These are phyloP conservation scores for Pneumocystis jirovecii DNA, from an alignment of 1,139 yeast genomes.

Conservation along the genomic window DNA sequence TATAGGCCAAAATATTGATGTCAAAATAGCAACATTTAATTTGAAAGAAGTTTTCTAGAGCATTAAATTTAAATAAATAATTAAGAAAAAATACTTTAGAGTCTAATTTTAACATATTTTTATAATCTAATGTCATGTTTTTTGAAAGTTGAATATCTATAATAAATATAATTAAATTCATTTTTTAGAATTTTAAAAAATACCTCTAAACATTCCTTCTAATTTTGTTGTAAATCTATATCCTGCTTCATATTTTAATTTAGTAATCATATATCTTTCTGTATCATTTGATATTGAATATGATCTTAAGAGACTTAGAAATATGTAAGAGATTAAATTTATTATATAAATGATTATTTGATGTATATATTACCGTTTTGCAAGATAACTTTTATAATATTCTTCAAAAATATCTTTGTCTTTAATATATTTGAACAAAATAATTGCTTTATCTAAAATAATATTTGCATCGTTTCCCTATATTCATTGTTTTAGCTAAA, in stretches of 20 bases:
- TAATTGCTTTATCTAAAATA: conserved; percentile 17
- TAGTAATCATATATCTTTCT: conserved; percentile 57
- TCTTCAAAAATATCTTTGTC: conserved; percentile 84
- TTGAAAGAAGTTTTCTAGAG: conserved; percentile 14
- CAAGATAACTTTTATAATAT: conserved; percentile 76
- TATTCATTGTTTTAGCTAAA: conserved; percentile 2
- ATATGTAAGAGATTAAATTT: conserved; percentile 17
- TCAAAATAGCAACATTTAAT: conserved; percentile 28
- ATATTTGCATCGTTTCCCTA: conserved; percentile 17
- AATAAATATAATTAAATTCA: not conserved
- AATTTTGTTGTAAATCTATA: conserved; percentile 63
- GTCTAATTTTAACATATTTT: conserved; percentile 21
- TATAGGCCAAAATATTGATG: conserved; percentile 46
- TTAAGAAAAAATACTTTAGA: conserved; percentile 4
- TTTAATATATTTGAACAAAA: conserved; percentile 48
- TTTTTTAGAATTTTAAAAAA: conserved; percentile 16
- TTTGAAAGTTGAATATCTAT: conserved; percentile 56
- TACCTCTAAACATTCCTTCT: conserved; percentile 60
- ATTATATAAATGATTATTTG: not conserved
- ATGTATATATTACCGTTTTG: conserved; percentile 38
- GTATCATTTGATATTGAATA: conserved; percentile 41
- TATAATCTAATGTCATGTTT: conserved; percentile 45
- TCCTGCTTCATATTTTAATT: conserved; percentile 66
- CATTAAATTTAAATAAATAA: not conserved
- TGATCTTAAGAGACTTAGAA: conserved; percentile 31